Conservation (phyloP, 202 grass and related monocot genomes). For the Panicum virgatum region DNA sequence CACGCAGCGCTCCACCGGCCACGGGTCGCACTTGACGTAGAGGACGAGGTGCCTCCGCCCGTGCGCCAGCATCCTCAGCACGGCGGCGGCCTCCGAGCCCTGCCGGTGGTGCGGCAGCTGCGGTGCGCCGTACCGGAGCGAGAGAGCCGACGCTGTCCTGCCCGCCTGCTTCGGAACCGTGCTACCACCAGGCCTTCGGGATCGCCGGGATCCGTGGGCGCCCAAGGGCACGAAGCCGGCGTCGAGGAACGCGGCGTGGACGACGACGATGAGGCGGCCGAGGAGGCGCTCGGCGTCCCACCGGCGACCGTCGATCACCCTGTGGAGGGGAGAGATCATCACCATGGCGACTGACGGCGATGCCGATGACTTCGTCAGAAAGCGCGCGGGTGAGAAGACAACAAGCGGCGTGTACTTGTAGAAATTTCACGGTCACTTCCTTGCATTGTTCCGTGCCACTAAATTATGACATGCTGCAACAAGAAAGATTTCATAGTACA, state of each 20-base stretch:
- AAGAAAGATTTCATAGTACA: not conserved
- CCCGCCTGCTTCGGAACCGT: not conserved
- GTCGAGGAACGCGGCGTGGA: constrained; percentile 21
- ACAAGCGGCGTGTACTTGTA: not conserved
- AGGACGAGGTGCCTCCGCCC: not conserved
- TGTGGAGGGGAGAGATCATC: constrained; percentile 22
- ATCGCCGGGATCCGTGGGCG: not conserved
- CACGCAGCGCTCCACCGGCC: not conserved
- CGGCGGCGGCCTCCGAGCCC: too few species aligned
- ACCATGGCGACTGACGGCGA: not conserved
- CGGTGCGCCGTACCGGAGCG: not conserved
- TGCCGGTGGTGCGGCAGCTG: not conserved
- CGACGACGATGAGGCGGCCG: constrained; percentile 10
- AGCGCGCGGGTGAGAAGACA: not conserved
- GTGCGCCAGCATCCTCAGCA: not conserved
- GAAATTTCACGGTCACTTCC: not conserved
- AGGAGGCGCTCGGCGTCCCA: constrained; percentile 18
- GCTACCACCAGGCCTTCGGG: too few species aligned
- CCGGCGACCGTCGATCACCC: not conserved
- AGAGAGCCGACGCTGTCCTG: not conserved
- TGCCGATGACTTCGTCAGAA: not conserved
- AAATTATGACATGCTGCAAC: not conserved
- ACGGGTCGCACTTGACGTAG: not conserved
- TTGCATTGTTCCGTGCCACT: not conserved
- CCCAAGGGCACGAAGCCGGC: not conserved